Evolutionary conservation across 139 green algal genomes (phyloP).

Genomic region (Microglena sp.): DNA sequence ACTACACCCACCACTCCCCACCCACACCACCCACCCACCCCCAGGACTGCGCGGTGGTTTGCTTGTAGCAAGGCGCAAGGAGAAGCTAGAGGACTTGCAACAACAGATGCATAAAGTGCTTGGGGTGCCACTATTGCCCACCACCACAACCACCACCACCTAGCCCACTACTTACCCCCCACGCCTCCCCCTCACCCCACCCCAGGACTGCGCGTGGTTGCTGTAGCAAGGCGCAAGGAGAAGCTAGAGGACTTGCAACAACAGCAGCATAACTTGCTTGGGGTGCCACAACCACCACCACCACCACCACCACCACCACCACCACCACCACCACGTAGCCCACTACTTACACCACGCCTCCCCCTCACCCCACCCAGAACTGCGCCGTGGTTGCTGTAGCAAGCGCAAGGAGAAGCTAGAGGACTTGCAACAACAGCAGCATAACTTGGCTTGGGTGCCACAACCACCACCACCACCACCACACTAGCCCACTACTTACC

Average conservation of each 20-base stretch:
- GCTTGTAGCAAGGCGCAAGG: constrained; percentile 56
- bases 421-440: not conserved
- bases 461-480: not conserved
- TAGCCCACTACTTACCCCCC: too few relatives aligned
- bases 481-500: not conserved
- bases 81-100: constrained; percentile 69
- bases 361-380: not conserved
- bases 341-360: not conserved
- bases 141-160: too few relatives aligned
- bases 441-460: not conserved
- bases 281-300: too few relatives aligned
- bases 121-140: too few relatives aligned
- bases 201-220: constrained; percentile 73
- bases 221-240: constrained; percentile 56
- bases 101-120: constrained; percentile 28
- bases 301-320: too few relatives aligned
- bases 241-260: constrained; percentile 66
- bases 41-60: too few relatives aligned
- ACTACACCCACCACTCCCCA: too few relatives aligned
- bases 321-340: too few relatives aligned
- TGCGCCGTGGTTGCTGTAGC: not conserved
- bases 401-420: too few relatives aligned
- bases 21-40: too few relatives aligned
- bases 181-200: too few relatives aligned
- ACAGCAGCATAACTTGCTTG: constrained; percentile 29